Evolutionary conservation across 1,284 basidiomycete genomes (phyloP).

Genomic region (Apiotrichum laibachii): DNA sequence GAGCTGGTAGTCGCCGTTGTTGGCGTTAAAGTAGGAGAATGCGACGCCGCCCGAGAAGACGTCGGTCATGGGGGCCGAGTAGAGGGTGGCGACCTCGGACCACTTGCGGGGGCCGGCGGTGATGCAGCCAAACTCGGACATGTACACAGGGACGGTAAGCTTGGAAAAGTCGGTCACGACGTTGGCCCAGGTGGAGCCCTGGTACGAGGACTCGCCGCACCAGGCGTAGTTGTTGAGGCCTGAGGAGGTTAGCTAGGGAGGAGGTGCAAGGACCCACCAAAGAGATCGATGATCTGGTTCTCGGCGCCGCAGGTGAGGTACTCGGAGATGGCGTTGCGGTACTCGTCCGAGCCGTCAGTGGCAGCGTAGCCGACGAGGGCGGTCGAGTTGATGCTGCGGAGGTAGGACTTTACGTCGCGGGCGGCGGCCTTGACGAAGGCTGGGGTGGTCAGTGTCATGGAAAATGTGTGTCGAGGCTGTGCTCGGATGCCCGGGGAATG

Average conservation of each 20-base stretch:
- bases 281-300: constrained; percentile 71
- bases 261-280: constrained; percentile 60
- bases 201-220: constrained; percentile 69
- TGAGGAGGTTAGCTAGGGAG: constrained; percentile 9
- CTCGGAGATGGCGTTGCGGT: constrained; percentile 68
- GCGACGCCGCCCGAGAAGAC: constrained; percentile 86
- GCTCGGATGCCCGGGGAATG: no score
- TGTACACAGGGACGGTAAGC: constrained; percentile 79
- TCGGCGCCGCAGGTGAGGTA: constrained; percentile 79
- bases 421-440: constrained; percentile 87
- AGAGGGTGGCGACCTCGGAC: constrained; percentile 75
- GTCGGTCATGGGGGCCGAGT: constrained; percentile 66
- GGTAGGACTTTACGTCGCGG: constrained; percentile 79
- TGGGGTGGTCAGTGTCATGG: constrained; percentile 19
- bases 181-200: constrained; percentile 55
- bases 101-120: constrained; percentile 65
- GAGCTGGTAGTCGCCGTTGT: constrained; percentile 72
- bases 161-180: constrained; percentile 50
- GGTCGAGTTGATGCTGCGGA: constrained; percentile 65
- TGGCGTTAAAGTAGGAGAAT: constrained; percentile 71
- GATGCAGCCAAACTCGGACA: constrained; percentile 85
- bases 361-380: constrained; percentile 80
- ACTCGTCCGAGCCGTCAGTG: constrained; percentile 68
- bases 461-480: no score
- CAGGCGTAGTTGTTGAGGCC: constrained; percentile 58